phyloP scores from a whole-genome alignment of 257 asterid species.

The Forsythia viridissima region DNA sequence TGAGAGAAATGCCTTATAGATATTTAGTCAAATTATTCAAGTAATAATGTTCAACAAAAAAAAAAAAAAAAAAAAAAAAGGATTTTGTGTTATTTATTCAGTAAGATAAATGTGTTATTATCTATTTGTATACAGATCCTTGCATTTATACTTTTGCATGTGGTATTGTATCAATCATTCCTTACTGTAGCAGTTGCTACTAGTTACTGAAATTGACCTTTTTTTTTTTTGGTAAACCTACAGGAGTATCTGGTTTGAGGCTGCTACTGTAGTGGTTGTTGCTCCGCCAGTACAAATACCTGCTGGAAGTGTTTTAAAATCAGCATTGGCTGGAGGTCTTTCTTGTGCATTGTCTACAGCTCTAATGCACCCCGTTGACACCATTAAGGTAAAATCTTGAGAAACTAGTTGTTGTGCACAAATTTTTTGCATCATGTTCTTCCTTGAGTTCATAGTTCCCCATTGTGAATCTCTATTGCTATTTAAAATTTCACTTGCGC shows the following conservation, averaged over 20 bases:
- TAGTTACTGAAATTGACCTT: constrained; percentile 15
- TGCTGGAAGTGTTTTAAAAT: constrained; percentile 89
- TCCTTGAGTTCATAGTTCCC: not conserved
- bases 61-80: too few species aligned
- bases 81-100: too few species aligned
- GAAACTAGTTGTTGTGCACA: constrained; percentile 6
- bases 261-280: constrained; percentile 99
- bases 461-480: not conserved
- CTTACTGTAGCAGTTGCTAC: constrained; percentile 4
- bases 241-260: constrained; percentile 99
- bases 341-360: constrained; percentile 95
- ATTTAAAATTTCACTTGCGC: not conserved
- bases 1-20: too few species aligned
- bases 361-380: constrained; percentile 87
- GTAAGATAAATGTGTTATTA: too few species aligned
- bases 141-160: not conserved
- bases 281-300: constrained; percentile 92
- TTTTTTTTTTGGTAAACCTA: constrained; percentile 6
- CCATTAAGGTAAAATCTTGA: constrained; percentile 65
- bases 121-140: not conserved
- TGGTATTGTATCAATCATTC: not conserved
- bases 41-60: too few species aligned
- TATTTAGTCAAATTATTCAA: too few species aligned
- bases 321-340: constrained; percentile 98
- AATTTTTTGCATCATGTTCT: not conserved